A percentile compares a stretch with the other conserved stretches of the same genome.
Evolutionary conservation across 176 grass and related monocot genomes (phyloP).

Genomic region (Cenchrus americanus): DNA sequence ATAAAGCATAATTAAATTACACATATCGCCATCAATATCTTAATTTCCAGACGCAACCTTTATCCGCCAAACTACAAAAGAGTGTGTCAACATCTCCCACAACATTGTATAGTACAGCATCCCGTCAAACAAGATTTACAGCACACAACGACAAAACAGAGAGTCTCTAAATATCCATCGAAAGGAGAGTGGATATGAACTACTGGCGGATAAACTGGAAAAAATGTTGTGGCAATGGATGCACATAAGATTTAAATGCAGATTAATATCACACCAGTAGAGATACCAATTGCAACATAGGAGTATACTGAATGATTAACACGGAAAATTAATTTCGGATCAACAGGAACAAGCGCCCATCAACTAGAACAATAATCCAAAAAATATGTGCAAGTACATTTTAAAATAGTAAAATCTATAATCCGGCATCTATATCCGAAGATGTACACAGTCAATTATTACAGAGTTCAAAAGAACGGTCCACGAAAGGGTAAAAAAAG

Average conservation of each 20-base stretch:
- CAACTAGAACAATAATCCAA: background rate
- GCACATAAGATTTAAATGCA: background rate
- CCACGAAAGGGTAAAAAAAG: too few species aligned
- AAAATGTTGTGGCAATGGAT: background rate
- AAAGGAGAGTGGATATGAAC: background rate
- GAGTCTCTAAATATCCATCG: background rate
- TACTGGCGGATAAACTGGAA: background rate
- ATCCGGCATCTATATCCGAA: too few species aligned
- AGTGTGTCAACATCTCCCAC: slow-evolving; percentile 10
- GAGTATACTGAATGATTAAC: background rate
- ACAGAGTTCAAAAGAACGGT: too few species aligned
- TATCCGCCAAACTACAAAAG: slow-evolving; percentile 37
- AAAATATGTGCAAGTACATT: background rate
- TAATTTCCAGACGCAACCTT: slow-evolving; percentile 30
- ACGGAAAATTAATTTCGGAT: background rate
- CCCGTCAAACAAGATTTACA: background rate
- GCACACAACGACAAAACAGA: background rate
- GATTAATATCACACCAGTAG: background rate
- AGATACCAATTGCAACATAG: background rate
- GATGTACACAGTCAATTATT: too few species aligned
- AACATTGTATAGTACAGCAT: background rate
- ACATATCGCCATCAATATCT: slow-evolving; percentile 13
- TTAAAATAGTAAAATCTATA: background rate
- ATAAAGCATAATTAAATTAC: slow-evolving; percentile 22
- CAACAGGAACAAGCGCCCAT: background rate